Conservation (phyloP, 129 eudicot species). For the Arctium minus region DNA sequence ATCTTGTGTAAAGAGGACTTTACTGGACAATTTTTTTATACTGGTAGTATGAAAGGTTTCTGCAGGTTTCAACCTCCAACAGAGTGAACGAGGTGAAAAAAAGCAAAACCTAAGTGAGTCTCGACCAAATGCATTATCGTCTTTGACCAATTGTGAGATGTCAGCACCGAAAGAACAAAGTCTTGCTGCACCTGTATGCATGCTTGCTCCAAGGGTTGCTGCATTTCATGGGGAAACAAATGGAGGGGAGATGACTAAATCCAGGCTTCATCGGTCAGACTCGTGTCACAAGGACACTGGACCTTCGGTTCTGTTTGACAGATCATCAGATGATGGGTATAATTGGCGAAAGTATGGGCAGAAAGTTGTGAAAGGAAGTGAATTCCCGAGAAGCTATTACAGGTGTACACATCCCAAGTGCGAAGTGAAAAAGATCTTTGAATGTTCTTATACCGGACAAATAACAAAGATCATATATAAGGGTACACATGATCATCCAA, state of each 20-base stretch:
- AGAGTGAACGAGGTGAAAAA: conserved; percentile 29
- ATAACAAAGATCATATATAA: conserved; percentile 70
- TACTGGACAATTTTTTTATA: neutral
- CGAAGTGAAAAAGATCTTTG: conserved; percentile 80
- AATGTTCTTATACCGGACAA: conserved; percentile 68
- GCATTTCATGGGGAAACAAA: conserved; percentile 22
- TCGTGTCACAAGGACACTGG: conserved; percentile 23
- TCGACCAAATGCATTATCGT: conserved; percentile 31
- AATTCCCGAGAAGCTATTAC: conserved; percentile 87
- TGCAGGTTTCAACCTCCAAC: conserved; percentile 38
- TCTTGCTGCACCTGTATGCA: conserved; percentile 11
- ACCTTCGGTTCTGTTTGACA: conserved; percentile 45
- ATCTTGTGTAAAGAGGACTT: neutral
- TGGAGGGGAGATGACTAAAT: conserved; percentile 22
- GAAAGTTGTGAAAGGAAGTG: conserved; percentile 83
- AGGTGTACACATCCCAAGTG: conserved; percentile 82
- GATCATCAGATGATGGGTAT: conserved; percentile 78
- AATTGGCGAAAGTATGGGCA: conserved; percentile 92
- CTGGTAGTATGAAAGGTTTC: conserved; percentile 23
- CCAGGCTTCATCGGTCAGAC: neutral
- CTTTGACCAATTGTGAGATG: conserved; percentile 31
- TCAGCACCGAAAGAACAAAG: conserved; percentile 26
- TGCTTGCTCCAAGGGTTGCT: conserved; percentile 21
- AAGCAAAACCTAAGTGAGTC: conserved; percentile 33
- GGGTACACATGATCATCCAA: conserved; percentile 87